These are phyloP conservation scores for Lentinula boryana DNA, from an alignment of 768 basidiomycete genomes.

Conservation along the genomic window DNA sequence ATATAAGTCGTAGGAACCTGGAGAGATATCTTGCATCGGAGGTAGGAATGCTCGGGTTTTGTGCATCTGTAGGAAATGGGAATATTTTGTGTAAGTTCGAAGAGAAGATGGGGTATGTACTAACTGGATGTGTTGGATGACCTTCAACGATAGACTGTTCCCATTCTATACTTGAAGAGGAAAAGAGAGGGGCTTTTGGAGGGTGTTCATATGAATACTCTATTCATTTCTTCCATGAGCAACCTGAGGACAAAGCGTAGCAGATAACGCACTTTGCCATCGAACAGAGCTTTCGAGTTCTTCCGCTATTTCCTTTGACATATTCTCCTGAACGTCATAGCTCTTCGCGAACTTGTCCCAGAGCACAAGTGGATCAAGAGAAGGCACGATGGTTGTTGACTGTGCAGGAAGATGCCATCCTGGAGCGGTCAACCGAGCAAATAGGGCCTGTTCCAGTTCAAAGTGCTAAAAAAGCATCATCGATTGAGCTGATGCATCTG, in stretches of 20 bases:
- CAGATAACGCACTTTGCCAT: conserved; percentile 40
- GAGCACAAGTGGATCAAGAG: conserved; percentile 29
- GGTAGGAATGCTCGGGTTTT: conserved; percentile 47
- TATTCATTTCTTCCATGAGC: conserved; percentile 9
- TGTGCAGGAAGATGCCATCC: conserved; percentile 20
- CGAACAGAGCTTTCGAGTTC: conserved; percentile 45
- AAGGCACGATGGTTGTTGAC: conserved; percentile 17
- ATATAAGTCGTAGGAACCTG: conserved; percentile 45
- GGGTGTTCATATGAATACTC: conserved; percentile 46
- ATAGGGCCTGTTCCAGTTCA: conserved; percentile 18
- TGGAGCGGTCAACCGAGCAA: conserved; percentile 18
- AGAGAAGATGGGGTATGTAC: conserved; percentile 3
- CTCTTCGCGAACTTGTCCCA: conserved; percentile 38
- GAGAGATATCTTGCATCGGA: conserved; percentile 37
- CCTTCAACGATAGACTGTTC: conserved; percentile 59
- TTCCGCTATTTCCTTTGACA: conserved; percentile 35
- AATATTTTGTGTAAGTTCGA: not conserved
- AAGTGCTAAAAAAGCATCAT: conserved; percentile 18
- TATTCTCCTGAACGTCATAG: conserved; percentile 25
- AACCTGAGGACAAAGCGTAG: not conserved
- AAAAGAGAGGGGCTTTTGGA: conserved; percentile 35
- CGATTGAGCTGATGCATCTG: not conserved
- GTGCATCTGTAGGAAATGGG: conserved; percentile 40
- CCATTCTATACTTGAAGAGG: conserved; percentile 48
- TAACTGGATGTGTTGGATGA: conserved; percentile 54